Evolutionary conservation across 768 basidiomycete species (phyloP), one percentile per base, ranked within the genome.

Genomic region (Russula dissimulans): DNA sequence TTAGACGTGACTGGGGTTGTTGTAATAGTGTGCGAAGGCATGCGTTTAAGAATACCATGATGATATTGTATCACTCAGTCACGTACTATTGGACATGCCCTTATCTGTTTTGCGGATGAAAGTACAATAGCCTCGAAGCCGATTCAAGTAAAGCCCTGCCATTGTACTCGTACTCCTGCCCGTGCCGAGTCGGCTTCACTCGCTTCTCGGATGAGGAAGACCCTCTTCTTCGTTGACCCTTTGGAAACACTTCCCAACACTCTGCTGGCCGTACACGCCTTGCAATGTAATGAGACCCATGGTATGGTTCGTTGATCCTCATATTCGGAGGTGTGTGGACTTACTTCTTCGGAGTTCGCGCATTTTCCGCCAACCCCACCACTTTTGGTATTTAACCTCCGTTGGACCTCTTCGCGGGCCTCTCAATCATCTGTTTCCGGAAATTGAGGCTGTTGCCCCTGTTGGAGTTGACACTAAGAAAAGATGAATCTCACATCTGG

Each of bases 401-500:
- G 7, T 49, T 10, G 1, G 31, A 34, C 7, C 18, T 49, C 32
- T 17, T 31, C 31, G 7, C 31, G 8, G 26, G 8, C 32, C 32
- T 17, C 17, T 18, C 48, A 32, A 49, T n/a, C 48, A 34, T 7
- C 17, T 10, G 12, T 32, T 97, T n/a, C 86, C 90, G 10, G 89
- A 91, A 70, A 91, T 94, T 69, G 91, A 93, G 73, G 84, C 85
- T 48, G 88, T 83, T 62, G 87, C 89, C 29, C 91, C 89, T n/a
- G 90, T 89, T 67, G 85, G 89, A 5, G 89, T 91, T 0, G 89
- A 91, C 70, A 91, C 89, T 76, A 57, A 86, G 81, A 79, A 89
- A 89, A 81, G 68, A 88, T 91, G 65, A 98, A 97, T 74, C 77
- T 99, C 12, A 92, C 89, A 95, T 98, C 72, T 99, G 97, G 97